A percentile compares a stretch with the other conserved stretches of the same genome.
Conservation (phyloP, 176 grass and related monocot species). For the Raddia distichophylla region DNA sequence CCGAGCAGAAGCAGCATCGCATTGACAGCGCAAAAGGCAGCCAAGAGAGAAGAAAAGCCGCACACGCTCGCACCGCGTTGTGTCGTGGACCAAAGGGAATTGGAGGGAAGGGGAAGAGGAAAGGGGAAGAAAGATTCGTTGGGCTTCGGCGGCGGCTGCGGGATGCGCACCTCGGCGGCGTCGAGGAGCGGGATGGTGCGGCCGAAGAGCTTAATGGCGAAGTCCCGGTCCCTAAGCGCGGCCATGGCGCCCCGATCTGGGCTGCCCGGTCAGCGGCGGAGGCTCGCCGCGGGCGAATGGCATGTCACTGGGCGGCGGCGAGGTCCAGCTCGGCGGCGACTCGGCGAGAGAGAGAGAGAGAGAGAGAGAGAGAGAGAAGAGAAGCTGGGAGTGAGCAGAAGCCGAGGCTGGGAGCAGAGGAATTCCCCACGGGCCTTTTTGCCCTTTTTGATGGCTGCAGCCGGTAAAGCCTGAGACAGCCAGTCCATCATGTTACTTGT, state of each 20-base stretch:
- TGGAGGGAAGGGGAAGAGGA: not conserved
- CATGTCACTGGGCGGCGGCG: not conserved
- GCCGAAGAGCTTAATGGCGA: constrained; percentile 73
- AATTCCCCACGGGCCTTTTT: constrained; percentile 17
- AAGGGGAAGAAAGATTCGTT: constrained; percentile 9
- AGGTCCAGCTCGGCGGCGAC: not conserved
- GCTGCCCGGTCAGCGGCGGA: constrained; percentile 15
- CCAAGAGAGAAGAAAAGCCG: not conserved
- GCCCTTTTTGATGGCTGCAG: constrained; percentile 21
- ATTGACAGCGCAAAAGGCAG: constrained; percentile 32
- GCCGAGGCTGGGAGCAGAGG: not conserved
- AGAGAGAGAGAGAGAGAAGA: not conserved
- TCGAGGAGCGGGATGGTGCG: constrained; percentile 50
- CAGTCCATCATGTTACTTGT: too few species aligned
- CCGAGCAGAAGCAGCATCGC: not conserved
- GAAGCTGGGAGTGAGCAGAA: not conserved
- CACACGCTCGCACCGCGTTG: not conserved
- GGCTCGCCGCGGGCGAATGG: not conserved
- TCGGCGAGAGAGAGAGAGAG: too few species aligned
- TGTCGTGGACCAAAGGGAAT: constrained; percentile 16
- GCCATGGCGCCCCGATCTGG: constrained; percentile 51
- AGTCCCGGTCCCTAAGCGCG: constrained; percentile 38
- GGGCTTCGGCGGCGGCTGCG: not conserved
- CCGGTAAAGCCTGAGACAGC: too few species aligned
- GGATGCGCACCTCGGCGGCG: constrained; percentile 29